phyloP scores from a whole-genome alignment of 2,329 filamentous ascomycete genomes.

The Leptoxyphium fumago region DNA sequence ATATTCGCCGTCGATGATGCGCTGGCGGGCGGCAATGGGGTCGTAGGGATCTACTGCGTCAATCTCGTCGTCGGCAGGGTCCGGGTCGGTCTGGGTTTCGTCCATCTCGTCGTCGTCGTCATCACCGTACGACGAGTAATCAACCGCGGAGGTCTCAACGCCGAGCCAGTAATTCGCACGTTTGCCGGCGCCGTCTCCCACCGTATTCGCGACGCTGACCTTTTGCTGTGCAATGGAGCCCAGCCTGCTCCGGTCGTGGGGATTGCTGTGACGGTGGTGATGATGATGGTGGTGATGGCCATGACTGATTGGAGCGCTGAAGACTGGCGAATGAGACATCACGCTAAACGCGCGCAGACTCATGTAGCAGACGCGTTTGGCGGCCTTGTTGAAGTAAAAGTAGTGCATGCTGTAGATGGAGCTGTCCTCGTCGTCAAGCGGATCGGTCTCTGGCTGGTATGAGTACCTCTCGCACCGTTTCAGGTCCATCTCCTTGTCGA shows the following conservation, averaged over 20 bases:
- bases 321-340: constrained; percentile 47
- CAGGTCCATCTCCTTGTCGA: constrained; percentile 89
- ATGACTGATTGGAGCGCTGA: constrained; percentile 12
- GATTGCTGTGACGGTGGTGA: not conserved
- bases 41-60: constrained; percentile 5
- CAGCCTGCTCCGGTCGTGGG: constrained; percentile 21
- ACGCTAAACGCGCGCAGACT: constrained; percentile 81
- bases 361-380: constrained; percentile 86
- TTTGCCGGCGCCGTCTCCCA: constrained; percentile 52
- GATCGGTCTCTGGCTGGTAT: constrained; percentile 78
- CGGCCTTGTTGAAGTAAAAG: constrained; percentile 90
- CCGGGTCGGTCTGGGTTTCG: not conserved
- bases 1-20: not conserved
- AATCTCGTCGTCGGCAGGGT: not conserved
- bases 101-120: not conserved
- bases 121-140: not conserved
- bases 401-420: constrained; percentile 93
- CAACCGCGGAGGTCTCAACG: constrained; percentile 33
- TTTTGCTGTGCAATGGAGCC: constrained; percentile 20
- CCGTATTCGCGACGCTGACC: constrained; percentile 23
- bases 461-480: constrained; percentile 80
- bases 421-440: constrained; percentile 81
- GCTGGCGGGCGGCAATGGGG: constrained; percentile 1
- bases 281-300: constrained; percentile 14
- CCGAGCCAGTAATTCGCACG: constrained; percentile 82